These are phyloP conservation scores for Anthracocystis panici-leucophaei DNA, from an alignment of 1,284 basidiomycete species.

Conservation along the genomic window DNA sequence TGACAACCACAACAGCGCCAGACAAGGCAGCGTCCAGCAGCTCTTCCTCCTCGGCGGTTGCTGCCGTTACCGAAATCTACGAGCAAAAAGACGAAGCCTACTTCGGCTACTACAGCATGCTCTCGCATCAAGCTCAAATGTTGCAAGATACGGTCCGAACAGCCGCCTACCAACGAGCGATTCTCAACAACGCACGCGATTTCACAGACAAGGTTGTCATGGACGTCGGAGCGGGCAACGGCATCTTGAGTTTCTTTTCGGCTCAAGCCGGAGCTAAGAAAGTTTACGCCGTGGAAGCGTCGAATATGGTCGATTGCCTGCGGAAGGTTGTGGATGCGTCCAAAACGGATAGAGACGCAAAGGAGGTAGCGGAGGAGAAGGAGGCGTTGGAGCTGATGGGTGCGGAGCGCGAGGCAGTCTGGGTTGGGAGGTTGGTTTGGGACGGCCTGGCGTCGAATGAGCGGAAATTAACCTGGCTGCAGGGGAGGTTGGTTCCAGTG, in stretches of 20 bases:
- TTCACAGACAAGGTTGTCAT: constrained; percentile 60
- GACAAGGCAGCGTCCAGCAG: constrained; percentile 11
- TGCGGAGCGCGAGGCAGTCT: constrained; percentile 18
- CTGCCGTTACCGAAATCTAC: constrained; percentile 37
- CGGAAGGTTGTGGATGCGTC: constrained; percentile 67
- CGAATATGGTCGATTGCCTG: constrained; percentile 72
- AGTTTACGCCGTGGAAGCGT: constrained; percentile 73
- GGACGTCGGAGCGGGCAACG: constrained; percentile 73
- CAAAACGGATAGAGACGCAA: constrained; percentile 38
- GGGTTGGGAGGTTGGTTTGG: constrained; percentile 14
- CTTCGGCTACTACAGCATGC: constrained; percentile 65
- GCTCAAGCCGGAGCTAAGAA: constrained; percentile 72
- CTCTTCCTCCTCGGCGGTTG: constrained; percentile 2
- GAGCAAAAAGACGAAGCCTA: constrained; percentile 65
- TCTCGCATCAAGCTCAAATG: constrained; percentile 68
- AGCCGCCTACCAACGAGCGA: constrained; percentile 62
- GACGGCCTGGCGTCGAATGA: no score
- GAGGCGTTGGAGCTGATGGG: constrained; percentile 44
- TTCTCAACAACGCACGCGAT: constrained; percentile 52
- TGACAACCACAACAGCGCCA: background rate
- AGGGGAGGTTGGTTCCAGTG: constrained; percentile 50
- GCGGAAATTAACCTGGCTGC: no score
- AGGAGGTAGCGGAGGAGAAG: constrained; percentile 50
- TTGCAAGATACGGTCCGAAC: constrained; percentile 65
- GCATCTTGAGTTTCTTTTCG: constrained; percentile 73